Conservation (phyloP, 768 basidiomycete species). For the Tricholomella constricta region DNA sequence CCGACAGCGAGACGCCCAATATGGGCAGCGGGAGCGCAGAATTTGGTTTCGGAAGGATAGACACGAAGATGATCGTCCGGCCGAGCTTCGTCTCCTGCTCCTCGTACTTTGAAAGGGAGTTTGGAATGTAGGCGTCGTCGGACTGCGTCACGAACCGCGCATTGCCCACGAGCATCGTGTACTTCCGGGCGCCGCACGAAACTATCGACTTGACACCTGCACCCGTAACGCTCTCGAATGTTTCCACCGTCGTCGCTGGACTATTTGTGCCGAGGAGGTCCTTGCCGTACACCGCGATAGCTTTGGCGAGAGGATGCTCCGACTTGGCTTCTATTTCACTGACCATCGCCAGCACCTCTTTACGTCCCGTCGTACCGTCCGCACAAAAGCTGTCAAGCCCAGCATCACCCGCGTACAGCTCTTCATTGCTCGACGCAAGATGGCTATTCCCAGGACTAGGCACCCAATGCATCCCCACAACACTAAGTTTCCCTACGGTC, state of each 20-base stretch:
- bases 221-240: constrained; percentile 89
- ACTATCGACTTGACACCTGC: constrained; percentile 81
- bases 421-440: constrained; percentile 27
- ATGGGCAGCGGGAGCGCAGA: constrained; percentile 56
- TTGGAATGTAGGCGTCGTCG: constrained; percentile 54
- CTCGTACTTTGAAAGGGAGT: constrained; percentile 65
- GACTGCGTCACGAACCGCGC: constrained; percentile 66
- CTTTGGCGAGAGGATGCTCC: constrained; percentile 95
- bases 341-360: constrained; percentile 75
- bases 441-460: constrained; percentile 27
- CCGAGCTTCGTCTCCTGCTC: constrained; percentile 68
- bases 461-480: constrained; percentile 79
- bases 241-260: constrained; percentile 58
- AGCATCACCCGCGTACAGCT: constrained; percentile 46
- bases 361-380: constrained; percentile 62
- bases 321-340: constrained; percentile 87
- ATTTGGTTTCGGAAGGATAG: constrained; percentile 48
- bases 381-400: constrained; percentile 50
- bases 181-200: constrained; percentile 49
- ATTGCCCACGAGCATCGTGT: constrained; percentile 75
- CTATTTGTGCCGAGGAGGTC: constrained; percentile 50
- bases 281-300: constrained; percentile 83
- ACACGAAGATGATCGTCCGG: constrained; percentile 86
- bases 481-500: constrained; percentile 90
- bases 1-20: constrained; percentile 83